phyloP scores from a whole-genome alignment of 768 basidiomycete genomes.

The Pisolithus marmoratus region DNA sequence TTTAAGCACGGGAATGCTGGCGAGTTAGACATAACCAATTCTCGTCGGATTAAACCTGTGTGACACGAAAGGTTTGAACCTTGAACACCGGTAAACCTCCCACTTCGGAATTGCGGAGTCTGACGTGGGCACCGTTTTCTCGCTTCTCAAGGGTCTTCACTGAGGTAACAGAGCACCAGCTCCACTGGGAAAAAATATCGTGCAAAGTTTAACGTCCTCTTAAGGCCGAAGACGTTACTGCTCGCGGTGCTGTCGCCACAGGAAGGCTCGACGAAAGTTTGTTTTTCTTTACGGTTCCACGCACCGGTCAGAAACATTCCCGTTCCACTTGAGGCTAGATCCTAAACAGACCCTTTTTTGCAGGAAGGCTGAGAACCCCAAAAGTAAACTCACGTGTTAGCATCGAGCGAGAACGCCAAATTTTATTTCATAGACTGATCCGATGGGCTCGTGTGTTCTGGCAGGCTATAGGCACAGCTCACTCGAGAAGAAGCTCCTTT shows the following conservation, averaged over 20 bases:
- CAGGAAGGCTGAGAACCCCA: constrained; percentile 20
- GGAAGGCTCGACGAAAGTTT: constrained; percentile 17
- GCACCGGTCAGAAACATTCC: constrained; percentile 38
- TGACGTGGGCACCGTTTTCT: background rate
- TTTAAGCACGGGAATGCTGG: constrained; percentile 27
- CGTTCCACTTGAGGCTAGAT: constrained; percentile 47
- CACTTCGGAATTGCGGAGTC: background rate
- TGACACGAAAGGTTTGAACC: constrained; percentile 25
- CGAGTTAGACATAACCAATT: constrained; percentile 15
- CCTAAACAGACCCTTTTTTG: constrained; percentile 15
- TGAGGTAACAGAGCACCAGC: background rate
- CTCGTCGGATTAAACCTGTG: constrained; percentile 24
- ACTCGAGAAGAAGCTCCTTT: background rate
- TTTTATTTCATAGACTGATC: constrained; percentile 23
- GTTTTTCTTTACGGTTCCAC: constrained; percentile 37
- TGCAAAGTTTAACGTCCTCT: background rate
- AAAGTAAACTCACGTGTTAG: constrained; percentile 22
- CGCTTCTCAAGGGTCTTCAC: background rate
- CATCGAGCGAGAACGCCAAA: constrained; percentile 21
- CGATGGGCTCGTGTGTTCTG: constrained; percentile 16
- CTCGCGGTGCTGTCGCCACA: no score
- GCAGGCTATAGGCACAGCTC: constrained; percentile 11
- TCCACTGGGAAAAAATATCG: background rate
- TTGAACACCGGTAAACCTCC: background rate
- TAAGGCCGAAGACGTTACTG: background rate